A percentile compares a stretch with the other conserved stretches of the same genome.
phyloP scores from a whole-genome alignment of 345 rosid species.

The Aegle marmelos region DNA sequence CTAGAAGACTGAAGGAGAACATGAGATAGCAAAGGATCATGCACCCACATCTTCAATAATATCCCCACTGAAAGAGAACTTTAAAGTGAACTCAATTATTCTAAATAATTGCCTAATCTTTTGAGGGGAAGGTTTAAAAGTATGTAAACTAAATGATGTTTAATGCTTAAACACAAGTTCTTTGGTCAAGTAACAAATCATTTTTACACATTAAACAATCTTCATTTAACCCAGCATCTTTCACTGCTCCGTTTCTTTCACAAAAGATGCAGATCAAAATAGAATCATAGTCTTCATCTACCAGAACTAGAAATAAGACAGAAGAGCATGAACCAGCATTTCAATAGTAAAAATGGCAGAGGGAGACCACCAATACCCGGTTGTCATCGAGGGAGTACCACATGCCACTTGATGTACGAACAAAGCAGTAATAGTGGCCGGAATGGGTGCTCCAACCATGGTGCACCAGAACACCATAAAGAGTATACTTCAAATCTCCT shows the following conservation, averaged over 20 bases:
- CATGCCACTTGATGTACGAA: slow-evolving; percentile 88
- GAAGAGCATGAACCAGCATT: slow-evolving; percentile 10
- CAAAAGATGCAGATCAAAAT: background rate
- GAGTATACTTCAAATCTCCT: slow-evolving; percentile 82
- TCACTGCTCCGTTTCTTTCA: background rate
- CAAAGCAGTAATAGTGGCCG: slow-evolving; percentile 89
- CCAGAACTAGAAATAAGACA: slow-evolving; percentile 13
- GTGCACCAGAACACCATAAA: slow-evolving; percentile 93
- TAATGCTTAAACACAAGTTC: background rate
- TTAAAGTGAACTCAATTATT: background rate
- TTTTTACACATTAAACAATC: background rate
- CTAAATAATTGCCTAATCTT: background rate
- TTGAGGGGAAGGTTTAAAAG: background rate
- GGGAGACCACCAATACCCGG: slow-evolving; percentile 43
- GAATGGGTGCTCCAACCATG: slow-evolving; percentile 83
- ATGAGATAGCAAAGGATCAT: background rate
- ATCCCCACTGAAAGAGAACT: background rate
- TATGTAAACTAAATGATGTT: background rate
- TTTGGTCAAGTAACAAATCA: background rate
- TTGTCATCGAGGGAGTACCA: slow-evolving; percentile 97
- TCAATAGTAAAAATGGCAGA: slow-evolving; percentile 16
- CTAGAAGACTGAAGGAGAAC: background rate
- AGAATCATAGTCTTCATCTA: slow-evolving; percentile 4
- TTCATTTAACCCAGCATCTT: background rate
- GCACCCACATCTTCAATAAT: background rate